Evolutionary conservation across 2,329 filamentous ascomycete genomes (phyloP).

Genomic region (Fusarium sp.): DNA sequence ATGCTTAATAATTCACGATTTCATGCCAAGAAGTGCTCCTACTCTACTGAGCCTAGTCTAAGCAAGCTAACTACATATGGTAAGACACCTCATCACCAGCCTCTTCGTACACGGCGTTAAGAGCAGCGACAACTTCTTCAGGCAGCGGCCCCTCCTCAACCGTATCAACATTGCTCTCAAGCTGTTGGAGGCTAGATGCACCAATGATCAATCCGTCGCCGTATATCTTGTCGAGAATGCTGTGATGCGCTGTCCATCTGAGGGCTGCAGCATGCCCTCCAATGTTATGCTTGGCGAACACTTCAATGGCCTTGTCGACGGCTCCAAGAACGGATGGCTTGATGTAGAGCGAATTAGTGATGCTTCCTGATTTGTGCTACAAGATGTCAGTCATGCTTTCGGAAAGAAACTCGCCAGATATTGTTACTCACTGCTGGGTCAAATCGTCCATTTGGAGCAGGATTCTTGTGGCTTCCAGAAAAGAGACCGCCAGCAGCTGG

Average conservation of each 20-base stretch:
- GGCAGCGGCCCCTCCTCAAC: constrained; percentile 54
- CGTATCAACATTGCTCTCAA: constrained; percentile 46
- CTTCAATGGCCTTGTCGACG: constrained; percentile 38
- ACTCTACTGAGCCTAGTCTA: not conserved
- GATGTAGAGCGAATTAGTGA: constrained; percentile 42
- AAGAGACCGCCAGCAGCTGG: constrained; percentile 39
- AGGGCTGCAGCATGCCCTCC: constrained; percentile 52
- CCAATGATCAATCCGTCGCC: constrained; percentile 52
- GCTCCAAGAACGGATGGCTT: constrained; percentile 42
- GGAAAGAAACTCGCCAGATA: rapidly evolving
- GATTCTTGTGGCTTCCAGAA: constrained; percentile 37
- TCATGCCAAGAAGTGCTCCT: constrained; percentile 20
- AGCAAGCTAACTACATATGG: constrained; percentile 8
- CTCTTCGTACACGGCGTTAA: constrained; percentile 33
- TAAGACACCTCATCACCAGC: constrained; percentile 28
- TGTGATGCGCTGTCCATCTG: constrained; percentile 52
- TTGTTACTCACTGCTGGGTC: constrained; percentile 34
- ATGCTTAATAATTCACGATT: not conserved
- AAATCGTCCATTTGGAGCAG: constrained; percentile 30
- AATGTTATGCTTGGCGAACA: constrained; percentile 47
- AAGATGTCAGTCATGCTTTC: not conserved
- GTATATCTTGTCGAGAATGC: constrained; percentile 41
- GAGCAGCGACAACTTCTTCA: constrained; percentile 43
- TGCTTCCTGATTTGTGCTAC: constrained; percentile 25
- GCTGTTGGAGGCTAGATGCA: constrained; percentile 47